A percentile compares a stretch with the other conserved stretches of the same genome.
These are phyloP conservation scores for Dipteronia dyeriana DNA, from an alignment of 345 rosid genomes.

Conservation along the genomic window DNA sequence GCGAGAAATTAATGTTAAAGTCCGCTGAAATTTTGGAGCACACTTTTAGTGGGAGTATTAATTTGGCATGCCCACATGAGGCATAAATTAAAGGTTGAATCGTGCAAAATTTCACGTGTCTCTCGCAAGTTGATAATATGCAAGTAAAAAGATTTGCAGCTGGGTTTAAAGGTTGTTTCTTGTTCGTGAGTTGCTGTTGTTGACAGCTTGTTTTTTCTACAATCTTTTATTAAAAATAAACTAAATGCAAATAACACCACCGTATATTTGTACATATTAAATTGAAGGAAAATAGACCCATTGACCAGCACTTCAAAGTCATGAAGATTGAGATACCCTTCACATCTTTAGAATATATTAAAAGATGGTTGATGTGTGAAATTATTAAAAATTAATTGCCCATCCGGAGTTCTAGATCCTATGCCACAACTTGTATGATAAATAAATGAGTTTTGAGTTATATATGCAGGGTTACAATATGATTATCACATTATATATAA, in stretches of 20 bases:
- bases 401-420: neutral
- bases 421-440: neutral
- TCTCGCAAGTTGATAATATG: conserved; percentile 18
- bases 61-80: neutral
- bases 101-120: conserved; percentile 17
- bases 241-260: neutral
- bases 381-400: neutral
- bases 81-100: neutral
- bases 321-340: conserved; percentile 11
- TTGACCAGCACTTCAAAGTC: conserved; percentile 16
- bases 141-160: neutral
- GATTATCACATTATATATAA: too few relatives aligned
- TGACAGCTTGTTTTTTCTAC: conserved; percentile 9
- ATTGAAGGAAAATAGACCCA: neutral
- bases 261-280: neutral
- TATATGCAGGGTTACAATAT: neutral
- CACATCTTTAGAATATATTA: neutral
- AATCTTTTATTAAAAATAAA: neutral
- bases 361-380: conserved; percentile 6
- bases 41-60: neutral
- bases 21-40: neutral
- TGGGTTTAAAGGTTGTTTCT: neutral
- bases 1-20: neutral
- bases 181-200: conserved; percentile 10
- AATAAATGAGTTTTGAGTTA: neutral